Evolutionary conservation across 2,329 filamentous ascomycete species (phyloP).

Genomic region (Thielaviopsis punctulata): DNA sequence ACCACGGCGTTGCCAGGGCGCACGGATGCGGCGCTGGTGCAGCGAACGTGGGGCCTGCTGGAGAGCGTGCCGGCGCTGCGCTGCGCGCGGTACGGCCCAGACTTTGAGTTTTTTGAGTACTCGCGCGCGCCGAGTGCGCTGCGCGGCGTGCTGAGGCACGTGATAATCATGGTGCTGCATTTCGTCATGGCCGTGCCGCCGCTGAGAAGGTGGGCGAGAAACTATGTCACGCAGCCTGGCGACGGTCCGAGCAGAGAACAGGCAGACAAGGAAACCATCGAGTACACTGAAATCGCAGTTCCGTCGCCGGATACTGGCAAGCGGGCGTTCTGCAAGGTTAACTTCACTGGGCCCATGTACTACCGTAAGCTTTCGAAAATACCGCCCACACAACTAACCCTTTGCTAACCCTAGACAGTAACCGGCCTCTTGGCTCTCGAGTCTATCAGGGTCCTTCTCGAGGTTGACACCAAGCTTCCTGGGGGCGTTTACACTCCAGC

Average conservation of each 20-base stretch:
- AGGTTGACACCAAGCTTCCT: slow-evolving; percentile 40
- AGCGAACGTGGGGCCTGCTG: slow-evolving; percentile 46
- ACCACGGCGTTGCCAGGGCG: slow-evolving; percentile 33
- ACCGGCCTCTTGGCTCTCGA: slow-evolving; percentile 48
- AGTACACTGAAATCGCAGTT: slow-evolving; percentile 43
- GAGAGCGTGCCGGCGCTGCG: slow-evolving; percentile 26
- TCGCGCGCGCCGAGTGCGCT: slow-evolving; percentile 32
- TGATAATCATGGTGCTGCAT: slow-evolving; percentile 26
- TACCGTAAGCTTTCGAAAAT: slow-evolving; percentile 29
- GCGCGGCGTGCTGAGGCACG: slow-evolving; percentile 32
- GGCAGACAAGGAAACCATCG: slow-evolving; percentile 39
- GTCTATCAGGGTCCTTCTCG: slow-evolving; percentile 46
- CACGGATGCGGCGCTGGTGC: slow-evolving; percentile 37
- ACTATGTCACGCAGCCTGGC: slow-evolving; percentile 34
- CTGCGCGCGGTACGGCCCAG: slow-evolving; percentile 38
- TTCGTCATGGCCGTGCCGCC: slow-evolving; percentile 29
- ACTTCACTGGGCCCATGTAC: slow-evolving; percentile 41
- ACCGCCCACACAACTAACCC: slow-evolving; percentile 5
- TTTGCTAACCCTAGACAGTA: slow-evolving; percentile 24
- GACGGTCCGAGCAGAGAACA: slow-evolving; percentile 35
- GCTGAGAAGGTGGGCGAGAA: slow-evolving; percentile 27
- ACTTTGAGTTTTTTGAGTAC: slow-evolving; percentile 41
- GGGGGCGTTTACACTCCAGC: slow-evolving; percentile 59
- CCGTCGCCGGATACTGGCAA: slow-evolving; percentile 20
- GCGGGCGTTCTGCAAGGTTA: slow-evolving; percentile 36